A percentile compares a stretch with the other conserved stretches of the same genome.
Conservation (phyloP, 2,329 filamentous ascomycete genomes). For the Metarhizium rileyi region DNA sequence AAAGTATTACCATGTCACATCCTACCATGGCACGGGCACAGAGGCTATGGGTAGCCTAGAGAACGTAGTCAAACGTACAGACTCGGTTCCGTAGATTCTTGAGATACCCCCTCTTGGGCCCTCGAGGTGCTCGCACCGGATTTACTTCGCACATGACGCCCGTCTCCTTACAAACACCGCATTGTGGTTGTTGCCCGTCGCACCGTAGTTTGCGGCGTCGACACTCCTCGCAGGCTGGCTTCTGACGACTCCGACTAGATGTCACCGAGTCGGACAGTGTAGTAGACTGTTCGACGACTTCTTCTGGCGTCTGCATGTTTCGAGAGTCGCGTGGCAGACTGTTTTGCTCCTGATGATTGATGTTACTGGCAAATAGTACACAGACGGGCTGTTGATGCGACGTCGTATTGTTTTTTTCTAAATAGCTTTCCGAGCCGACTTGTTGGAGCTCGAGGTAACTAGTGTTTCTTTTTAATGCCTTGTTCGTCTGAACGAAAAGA, state of each 20-base stretch:
- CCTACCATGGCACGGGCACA: neutral
- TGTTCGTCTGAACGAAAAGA: neutral
- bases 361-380: neutral
- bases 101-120: conserved; percentile 8
- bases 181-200: conserved; percentile 7
- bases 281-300: neutral
- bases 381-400: neutral
- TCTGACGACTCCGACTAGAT: neutral
- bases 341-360: neutral
- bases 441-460: neutral
- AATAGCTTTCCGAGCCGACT: neutral
- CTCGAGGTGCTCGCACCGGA: conserved; percentile 2
- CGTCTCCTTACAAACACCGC: conserved; percentile 3
- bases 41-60: neutral
- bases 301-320: neutral
- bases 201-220: conserved; percentile 8
- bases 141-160: conserved; percentile 5
- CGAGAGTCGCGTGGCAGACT: neutral
- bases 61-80: neutral
- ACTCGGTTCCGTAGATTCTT: conserved; percentile 5
- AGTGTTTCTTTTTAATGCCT: neutral
- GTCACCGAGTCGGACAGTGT: neutral
- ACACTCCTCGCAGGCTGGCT: conserved; percentile 8
- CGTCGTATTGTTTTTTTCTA: neutral
- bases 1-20: neutral